Conservation (phyloP, 164 flowering plant genomes). For the Umbilicus rupestris region DNA sequence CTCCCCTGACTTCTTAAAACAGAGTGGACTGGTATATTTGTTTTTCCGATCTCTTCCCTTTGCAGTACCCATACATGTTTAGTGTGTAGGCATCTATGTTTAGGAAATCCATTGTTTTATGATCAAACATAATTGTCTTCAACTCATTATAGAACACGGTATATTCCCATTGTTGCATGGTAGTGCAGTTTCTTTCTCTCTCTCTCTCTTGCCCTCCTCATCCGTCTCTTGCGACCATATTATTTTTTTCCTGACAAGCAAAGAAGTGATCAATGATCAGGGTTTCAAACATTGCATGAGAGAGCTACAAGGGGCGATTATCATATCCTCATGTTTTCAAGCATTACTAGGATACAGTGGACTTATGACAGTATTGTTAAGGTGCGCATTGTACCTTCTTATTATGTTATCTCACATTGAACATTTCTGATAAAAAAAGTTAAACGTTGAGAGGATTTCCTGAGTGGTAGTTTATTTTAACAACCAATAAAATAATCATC, state of each 20-base stretch:
- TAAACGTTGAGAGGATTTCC: background rate
- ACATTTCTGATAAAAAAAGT: background rate
- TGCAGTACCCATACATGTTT: background rate
- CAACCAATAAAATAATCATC: background rate
- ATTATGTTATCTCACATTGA: background rate
- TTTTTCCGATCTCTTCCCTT: background rate
- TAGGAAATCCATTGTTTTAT: background rate
- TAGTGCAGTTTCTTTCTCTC: background rate
- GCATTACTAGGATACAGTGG: slow-evolving; percentile 86
- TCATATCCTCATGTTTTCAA: slow-evolving; percentile 85
- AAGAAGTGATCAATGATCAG: slow-evolving; percentile 29
- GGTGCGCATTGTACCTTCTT: slow-evolving; percentile 30
- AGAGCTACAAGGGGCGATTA: slow-evolving; percentile 88
- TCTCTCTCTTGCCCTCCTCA: background rate
- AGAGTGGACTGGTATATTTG: slow-evolving; percentile 60
- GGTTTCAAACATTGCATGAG: slow-evolving; percentile 91
- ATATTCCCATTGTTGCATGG: too few relatives aligned
- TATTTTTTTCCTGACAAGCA: background rate
- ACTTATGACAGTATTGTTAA: slow-evolving; percentile 63
- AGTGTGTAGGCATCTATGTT: background rate
- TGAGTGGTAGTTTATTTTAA: background rate
- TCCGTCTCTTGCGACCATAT: background rate
- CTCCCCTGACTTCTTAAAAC: slow-evolving; percentile 74
- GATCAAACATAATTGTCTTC: too few relatives aligned
- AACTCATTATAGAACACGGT: too few relatives aligned